phyloP scores from a whole-genome alignment of 1,284 basidiomycete species.

The Cryptococcus wingfieldii region DNA sequence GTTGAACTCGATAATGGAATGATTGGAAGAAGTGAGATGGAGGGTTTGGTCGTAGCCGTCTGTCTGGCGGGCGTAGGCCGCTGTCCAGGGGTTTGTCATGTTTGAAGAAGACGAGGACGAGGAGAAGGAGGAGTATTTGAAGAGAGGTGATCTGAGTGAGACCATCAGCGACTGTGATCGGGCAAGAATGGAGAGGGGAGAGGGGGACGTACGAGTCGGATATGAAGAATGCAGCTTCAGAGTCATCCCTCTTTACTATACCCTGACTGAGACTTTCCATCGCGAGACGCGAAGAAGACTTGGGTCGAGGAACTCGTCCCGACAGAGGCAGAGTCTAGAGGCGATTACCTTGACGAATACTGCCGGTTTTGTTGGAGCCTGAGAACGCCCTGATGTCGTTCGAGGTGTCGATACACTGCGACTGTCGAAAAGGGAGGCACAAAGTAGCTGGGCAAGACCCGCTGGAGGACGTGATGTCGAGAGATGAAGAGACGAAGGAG shows the following conservation, averaged over 20 bases:
- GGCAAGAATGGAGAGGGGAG: neutral
- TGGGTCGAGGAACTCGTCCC: too few species aligned
- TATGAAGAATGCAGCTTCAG: constrained; percentile 16
- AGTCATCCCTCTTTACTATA: neutral
- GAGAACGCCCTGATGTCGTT: too few species aligned
- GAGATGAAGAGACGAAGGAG: neutral
- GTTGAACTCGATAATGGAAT: constrained; percentile 27
- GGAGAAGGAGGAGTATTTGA: constrained; percentile 16
- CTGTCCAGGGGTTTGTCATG: constrained; percentile 19
- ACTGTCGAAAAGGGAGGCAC: too few species aligned
- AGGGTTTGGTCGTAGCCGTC: constrained; percentile 35
- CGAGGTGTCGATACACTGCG: too few species aligned
- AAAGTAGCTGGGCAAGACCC: too few species aligned
- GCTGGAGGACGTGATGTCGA: neutral
- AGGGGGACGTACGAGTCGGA: constrained; percentile 15
- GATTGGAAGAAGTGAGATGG: constrained; percentile 17
- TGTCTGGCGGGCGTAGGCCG: constrained; percentile 26
- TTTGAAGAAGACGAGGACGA: neutral
- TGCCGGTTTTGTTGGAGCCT: too few species aligned
- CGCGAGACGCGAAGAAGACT: neutral
- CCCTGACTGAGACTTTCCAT: neutral
- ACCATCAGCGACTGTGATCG: neutral
- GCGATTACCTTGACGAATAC: too few species aligned
- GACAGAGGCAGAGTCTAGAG: too few species aligned
- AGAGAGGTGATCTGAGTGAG: constrained; percentile 20